Evolutionary conservation across 441 rosid genomes (phyloP).

Genomic region (Mallotus japonicus): DNA sequence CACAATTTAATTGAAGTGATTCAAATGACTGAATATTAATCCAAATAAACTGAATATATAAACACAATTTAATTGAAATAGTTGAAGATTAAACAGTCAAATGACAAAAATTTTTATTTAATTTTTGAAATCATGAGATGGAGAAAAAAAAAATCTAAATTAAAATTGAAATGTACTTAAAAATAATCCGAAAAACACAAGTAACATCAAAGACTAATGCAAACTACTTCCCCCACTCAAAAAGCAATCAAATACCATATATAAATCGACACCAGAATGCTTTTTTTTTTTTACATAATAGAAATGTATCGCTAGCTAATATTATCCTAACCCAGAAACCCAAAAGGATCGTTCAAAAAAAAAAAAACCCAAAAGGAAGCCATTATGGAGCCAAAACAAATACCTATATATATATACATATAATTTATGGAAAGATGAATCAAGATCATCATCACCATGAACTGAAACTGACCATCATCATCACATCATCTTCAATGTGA

Average conservation of each 20-base stretch:
- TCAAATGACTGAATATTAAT: no score
- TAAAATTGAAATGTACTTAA: no score
- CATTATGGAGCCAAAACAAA: background rate
- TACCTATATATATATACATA: background rate
- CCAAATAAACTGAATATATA: no score
- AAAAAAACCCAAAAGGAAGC: no score
- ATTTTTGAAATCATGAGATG: no score
- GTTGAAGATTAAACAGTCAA: no score
- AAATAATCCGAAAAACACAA: background rate
- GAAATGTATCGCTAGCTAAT: conserved; percentile 5
- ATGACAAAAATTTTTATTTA: no score
- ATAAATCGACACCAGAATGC: background rate
- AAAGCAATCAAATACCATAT: conserved; percentile 7
- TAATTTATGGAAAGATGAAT: background rate
- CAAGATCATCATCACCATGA: background rate
- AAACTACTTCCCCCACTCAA: background rate
- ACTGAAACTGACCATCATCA: no score
- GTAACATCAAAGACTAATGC: background rate
- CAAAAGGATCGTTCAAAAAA: no score
- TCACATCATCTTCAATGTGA: background rate
- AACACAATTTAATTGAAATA: no score
- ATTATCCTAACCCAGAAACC: background rate
- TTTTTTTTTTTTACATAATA: conserved; percentile 2
- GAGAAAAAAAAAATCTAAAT: no score
- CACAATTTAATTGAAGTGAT: no score